Evolutionary conservation across 2,329 filamentous ascomycete genomes (phyloP).

Genomic region (Aspergillus phoenicis): DNA sequence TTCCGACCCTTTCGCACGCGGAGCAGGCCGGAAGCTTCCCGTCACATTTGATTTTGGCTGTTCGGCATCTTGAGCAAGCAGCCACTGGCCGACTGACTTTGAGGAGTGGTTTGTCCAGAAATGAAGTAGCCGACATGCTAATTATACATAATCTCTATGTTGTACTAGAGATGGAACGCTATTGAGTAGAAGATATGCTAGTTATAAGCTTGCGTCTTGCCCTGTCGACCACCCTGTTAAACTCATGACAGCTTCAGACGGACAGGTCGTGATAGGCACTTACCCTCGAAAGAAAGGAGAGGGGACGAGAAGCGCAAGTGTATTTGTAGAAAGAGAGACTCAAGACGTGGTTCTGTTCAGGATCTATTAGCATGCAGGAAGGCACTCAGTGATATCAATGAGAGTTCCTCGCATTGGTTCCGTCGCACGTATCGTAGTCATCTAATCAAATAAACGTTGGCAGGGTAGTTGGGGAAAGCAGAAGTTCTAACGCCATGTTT

Average conservation of each 20-base stretch:
- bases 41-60: slow-evolving; percentile 97
- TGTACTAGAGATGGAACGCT: neutral
- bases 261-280: neutral
- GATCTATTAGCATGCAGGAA: neutral
- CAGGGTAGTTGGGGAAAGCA: neutral
- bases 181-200: neutral
- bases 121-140: slow-evolving; percentile 38
- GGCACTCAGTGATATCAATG: neutral
- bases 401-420: neutral
- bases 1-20: slow-evolving; percentile 88
- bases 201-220: neutral
- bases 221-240: neutral
- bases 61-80: slow-evolving; percentile 79
- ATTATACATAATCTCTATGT: slow-evolving; percentile 25
- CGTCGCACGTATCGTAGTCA: too few species aligned
- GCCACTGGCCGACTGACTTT: slow-evolving; percentile 75
- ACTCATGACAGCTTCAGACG: neutral
- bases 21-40: slow-evolving; percentile 94
- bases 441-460: too few species aligned
- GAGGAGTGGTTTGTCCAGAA: slow-evolving; percentile 44
- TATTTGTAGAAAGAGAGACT: too few species aligned
- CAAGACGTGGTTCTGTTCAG: neutral
- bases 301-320: neutral
- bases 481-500: neutral
- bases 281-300: neutral